Evolutionary conservation across 495 filamentous ascomycete genomes (phyloP).

Genomic region (Aspergillus nidulans): DNA sequence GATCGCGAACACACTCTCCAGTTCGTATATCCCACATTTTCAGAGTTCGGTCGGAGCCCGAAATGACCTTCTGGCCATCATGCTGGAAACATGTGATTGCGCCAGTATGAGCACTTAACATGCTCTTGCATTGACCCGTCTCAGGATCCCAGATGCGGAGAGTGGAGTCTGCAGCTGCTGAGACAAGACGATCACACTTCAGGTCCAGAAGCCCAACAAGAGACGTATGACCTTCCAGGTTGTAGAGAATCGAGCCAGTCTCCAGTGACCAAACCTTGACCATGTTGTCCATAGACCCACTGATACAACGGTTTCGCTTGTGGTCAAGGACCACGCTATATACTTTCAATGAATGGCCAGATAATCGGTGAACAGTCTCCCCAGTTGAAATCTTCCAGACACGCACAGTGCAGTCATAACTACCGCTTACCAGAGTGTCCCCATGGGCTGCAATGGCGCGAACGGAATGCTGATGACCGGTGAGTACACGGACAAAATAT

Average conservation of each 20-base stretch:
- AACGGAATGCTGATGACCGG: slow-evolving; percentile 91
- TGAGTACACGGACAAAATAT: slow-evolving; percentile 84
- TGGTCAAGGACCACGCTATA: slow-evolving; percentile 96
- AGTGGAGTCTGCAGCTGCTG: slow-evolving; percentile 91
- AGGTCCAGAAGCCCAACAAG: slow-evolving; percentile 90
- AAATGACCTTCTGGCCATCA: slow-evolving; percentile 94
- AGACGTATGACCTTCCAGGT: slow-evolving; percentile 89
- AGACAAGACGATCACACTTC: slow-evolving; percentile 82
- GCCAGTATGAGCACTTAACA: slow-evolving; percentile 85
- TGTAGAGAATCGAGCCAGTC: slow-evolving; percentile 78
- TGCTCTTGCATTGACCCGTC: slow-evolving; percentile 83
- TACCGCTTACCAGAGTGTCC: slow-evolving; percentile 96
- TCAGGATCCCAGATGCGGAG: slow-evolving; percentile 97
- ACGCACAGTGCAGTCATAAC: slow-evolving; percentile 92
- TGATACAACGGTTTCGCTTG: slow-evolving; percentile 90
- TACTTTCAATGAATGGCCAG: slow-evolving; percentile 88
- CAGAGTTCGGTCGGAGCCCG: slow-evolving; percentile 87
- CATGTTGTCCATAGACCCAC: slow-evolving; percentile 95
- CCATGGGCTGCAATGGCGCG: slow-evolving; percentile 94
- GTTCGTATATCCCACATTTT: slow-evolving; percentile 98
- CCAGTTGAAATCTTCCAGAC: slow-evolving; percentile 98
- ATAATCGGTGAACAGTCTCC: slow-evolving; percentile 79
- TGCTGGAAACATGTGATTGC: slow-evolving; percentile 99
- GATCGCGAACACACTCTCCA: slow-evolving; percentile 88
- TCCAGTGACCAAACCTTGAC: slow-evolving; percentile 99